phyloP scores from a whole-genome alignment of 768 basidiomycete genomes.

The Lactarius pseudohatsudake region DNA sequence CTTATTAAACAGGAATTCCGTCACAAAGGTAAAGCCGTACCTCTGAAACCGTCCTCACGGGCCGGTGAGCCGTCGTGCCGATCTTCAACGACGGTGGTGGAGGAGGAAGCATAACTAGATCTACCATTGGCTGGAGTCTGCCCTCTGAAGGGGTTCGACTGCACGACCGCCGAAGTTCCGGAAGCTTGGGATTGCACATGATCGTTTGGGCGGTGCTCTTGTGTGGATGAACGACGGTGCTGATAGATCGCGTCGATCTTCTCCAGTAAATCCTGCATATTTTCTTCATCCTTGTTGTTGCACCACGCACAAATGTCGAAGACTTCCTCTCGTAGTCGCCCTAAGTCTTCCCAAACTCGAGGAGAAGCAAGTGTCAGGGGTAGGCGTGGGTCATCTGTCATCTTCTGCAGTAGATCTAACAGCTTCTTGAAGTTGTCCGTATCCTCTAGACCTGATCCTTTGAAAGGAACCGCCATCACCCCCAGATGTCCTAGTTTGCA shows the following conservation, averaged over 20 bases:
- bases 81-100: not conserved
- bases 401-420: not conserved
- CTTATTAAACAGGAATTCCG: not conserved
- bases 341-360: constrained; percentile 3
- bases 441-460: not conserved
- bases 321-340: constrained; percentile 1
- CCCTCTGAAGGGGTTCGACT: not conserved
- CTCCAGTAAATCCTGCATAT: not conserved
- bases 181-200: not conserved
- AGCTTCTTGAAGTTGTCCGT: constrained; percentile 6
- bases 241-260: not conserved
- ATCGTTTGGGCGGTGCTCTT: not conserved
- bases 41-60: not conserved
- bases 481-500: constrained; percentile 10
- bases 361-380: not conserved
- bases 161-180: no score
- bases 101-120: not conserved
- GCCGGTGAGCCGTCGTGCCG: not conserved
- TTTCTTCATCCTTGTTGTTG: not conserved
- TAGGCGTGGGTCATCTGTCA: not conserved
- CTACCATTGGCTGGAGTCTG: not conserved
- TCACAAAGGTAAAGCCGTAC: not conserved
- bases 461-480: not conserved
- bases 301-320: not conserved
- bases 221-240: no score